Conservation (phyloP, 306 rosid species). For the Sechiopsis laciniata region DNA sequence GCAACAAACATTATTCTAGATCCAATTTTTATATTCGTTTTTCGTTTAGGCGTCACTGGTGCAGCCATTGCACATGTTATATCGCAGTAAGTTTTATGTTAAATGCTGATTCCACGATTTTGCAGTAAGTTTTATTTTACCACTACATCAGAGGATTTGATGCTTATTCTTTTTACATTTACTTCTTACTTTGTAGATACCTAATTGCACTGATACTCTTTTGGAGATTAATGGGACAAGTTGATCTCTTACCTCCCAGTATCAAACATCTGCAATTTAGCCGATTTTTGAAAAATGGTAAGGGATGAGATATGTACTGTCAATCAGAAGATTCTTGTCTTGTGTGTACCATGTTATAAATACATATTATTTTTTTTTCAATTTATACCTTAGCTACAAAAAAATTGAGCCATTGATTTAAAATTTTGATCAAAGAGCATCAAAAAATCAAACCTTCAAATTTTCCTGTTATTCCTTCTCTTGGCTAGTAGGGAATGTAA, state of each 20-base stretch:
- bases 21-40: slow-evolving; percentile 64
- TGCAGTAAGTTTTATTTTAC: neutral
- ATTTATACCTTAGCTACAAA: neutral
- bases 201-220: slow-evolving; percentile 58
- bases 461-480: neutral
- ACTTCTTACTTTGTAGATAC: slow-evolving; percentile 42
- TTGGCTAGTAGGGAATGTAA: neutral
- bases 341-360: neutral
- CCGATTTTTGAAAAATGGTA: slow-evolving; percentile 70
- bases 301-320: neutral
- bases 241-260: slow-evolving; percentile 70
- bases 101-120: neutral
- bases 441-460: neutral
- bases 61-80: slow-evolving; percentile 97
- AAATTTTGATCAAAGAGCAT: neutral
- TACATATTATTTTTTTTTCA: neutral
- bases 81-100: slow-evolving; percentile 65
- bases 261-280: slow-evolving; percentile 60
- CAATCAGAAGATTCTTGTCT: neutral
- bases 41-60: slow-evolving; percentile 64
- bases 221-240: slow-evolving; percentile 58
- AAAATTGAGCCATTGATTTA: neutral
- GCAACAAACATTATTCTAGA: slow-evolving; percentile 74
- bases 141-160: neutral
- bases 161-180: neutral